Base-by-base conservation (phyloP, 2,329 filamentous ascomycete species). In the Alternaria sp. region DNA sequence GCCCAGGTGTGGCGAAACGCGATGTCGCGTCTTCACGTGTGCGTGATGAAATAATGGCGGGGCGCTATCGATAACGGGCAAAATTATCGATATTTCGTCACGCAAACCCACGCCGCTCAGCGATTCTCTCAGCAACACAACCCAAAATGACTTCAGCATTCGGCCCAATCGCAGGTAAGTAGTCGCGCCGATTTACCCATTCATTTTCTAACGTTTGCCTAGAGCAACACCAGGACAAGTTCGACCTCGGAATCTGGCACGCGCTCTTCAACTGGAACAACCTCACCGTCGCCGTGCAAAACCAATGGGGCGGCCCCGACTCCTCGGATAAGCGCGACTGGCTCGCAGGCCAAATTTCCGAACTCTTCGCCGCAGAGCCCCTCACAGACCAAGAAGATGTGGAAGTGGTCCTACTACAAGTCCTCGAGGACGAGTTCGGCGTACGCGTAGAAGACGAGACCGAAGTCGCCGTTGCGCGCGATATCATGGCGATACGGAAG, bases 391-490 rank as follows among this genome's bases (percentile, higher is more conserved):
- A 87, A 17, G 89, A 91, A 67, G 93, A 97, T 72, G 84, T 97
- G 46, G 95, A 98, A 83, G 87, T 90, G 44, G 89, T 96, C 55
- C 84, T 98, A 51, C 84, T 97, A 50, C 92, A 97, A 74, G 90
- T 97, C 65, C 96, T 98, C 91, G 87, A 91, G 66, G 96, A 98
- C 82, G 96, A 99, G 81, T 99, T 98, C 75, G 93, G 97, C 74
- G 91, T 96, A 59, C 90, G 92, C 60, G 88, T 97, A 26, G 96
- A 98, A 74, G 96, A 99, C 79, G 94, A 93, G 72, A 95, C 90
- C 51, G 91, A 90, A 32, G 89, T 87, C 57, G 87, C 90, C 59
- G 88, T 97, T 7, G 93, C 93, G 10, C 83, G 85, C 62, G 85
- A 89, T 71, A 92, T 98, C 62, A 81, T 96, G 78, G 84, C 85